Base-by-base conservation (phyloP, 331 rosid genomes). In the Ulmus americana region DNA sequence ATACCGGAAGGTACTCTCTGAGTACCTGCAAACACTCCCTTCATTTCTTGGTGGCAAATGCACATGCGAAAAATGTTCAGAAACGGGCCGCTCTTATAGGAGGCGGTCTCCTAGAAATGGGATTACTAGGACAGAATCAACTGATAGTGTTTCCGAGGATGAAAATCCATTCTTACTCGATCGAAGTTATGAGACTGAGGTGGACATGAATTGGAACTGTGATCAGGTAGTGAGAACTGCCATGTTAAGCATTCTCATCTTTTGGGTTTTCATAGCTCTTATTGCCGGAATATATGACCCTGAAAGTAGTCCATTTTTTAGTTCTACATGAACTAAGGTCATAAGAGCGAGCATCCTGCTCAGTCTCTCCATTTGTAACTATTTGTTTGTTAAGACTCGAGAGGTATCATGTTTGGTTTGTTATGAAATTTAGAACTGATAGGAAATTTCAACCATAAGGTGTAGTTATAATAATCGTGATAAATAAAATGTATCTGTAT, bases 11-110 rank as follows among this genome's bases (percentile, higher is more conserved):
- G 85, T 78, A 67, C 84, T 90, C 12, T 68, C 69, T 20, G 86
- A 85, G 61, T 14, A 73, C 78, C 76, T 87, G 44, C 70, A 28
- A 20, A 64, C 67, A 47, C 73, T 81, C 47, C 97, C 97, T 9
- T 71, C 77, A 40, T 90, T 65, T 74, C 86, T 90, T 28, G 88
- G 84, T 60, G 92, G 97, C 60, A 72, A 77, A 52, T 90, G 97
- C 80, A 39, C 71, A 16, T 90, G 97, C 84, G 56, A 56, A 35
- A 74, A 67, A 66, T 90, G 97, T 77, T 80, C 79, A 8, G 69
- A 68, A 38, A 35, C 75, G 15, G 22, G 68, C 59, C 20, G 22
- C 14, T 7, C 40, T 69, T 70, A 63, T 11, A 41, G 70, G 74
- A 77, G 10, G 68, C 81, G 43, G 55, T 77, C 62, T 76, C 48